These are phyloP conservation scores for Pleodorina starrii DNA, from an alignment of 139 green algal genomes.

Conservation along the genomic window DNA sequence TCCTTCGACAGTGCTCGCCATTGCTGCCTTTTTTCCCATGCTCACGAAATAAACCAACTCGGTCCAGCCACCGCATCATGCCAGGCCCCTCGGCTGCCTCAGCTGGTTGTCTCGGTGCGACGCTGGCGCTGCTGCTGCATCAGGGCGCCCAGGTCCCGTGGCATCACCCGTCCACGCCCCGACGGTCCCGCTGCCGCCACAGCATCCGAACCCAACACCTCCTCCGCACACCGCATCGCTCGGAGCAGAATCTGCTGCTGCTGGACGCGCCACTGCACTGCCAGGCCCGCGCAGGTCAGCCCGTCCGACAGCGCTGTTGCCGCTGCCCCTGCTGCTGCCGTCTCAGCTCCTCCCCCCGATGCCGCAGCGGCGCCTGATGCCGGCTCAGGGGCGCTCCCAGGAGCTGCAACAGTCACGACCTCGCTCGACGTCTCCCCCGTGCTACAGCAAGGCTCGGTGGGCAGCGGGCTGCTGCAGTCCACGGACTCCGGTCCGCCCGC, in stretches of 20 bases:
- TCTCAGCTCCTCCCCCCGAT: not conserved
- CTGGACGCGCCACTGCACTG: constrained; percentile 32
- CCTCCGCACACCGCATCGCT: not conserved
- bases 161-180: not conserved
- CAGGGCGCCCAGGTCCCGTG: not conserved
- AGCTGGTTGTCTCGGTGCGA: too few species aligned
- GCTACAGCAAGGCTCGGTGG: not conserved
- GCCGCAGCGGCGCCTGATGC: not conserved
- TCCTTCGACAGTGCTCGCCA: too few species aligned
- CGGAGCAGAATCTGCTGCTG: constrained; percentile 13
- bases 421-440: too few species aligned
- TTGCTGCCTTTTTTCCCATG: too few species aligned
- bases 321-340: not conserved
- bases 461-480: not conserved
- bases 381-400: not conserved
- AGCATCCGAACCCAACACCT: not conserved
- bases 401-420: too few species aligned
- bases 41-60: too few species aligned
- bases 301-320: constrained; percentile 17
- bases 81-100: too few species aligned
- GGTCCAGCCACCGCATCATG: too few species aligned
- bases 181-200: not conserved
- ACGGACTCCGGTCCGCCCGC: too few species aligned
- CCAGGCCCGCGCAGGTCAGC: not conserved
- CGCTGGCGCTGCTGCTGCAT: not conserved